These are phyloP conservation scores for Thalia dealbata DNA, from an alignment of 176 grass and related monocot species.

Conservation along the genomic window DNA sequence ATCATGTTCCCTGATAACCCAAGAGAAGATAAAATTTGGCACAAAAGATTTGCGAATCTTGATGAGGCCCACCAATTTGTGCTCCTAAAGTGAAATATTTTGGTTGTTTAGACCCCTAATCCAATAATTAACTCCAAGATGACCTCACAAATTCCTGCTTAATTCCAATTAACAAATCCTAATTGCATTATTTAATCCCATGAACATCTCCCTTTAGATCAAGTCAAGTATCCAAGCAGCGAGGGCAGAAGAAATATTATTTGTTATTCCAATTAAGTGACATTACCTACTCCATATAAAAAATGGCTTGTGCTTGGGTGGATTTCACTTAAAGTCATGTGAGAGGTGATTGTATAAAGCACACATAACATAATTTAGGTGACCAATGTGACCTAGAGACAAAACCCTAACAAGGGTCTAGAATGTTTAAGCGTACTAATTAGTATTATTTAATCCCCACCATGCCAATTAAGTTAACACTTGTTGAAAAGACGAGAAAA, in stretches of 20 bases:
- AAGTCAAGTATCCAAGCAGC: conserved; percentile 69
- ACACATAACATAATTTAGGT: conserved; percentile 16
- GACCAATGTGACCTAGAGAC: conserved; percentile 36
- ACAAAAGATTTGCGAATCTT: conserved; percentile 88
- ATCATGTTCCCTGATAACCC: conserved; percentile 6
- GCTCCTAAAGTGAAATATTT: conserved; percentile 65
- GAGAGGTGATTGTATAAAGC: conserved; percentile 60
- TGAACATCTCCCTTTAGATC: conserved; percentile 59
- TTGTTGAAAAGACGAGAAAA: conserved; percentile 20
- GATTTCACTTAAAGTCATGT: conserved; percentile 99
- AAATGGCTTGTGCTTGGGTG: conserved; percentile 73
- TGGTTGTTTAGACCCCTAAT: conserved; percentile 53
- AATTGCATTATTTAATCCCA: conserved; percentile 63
- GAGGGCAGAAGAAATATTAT: conserved; percentile 36
- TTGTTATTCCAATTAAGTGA: conserved; percentile 54
- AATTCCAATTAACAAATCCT: conserved; percentile 16
- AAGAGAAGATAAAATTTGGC: conserved; percentile 58
- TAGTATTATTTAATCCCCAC: conserved; percentile 22
- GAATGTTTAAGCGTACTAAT: conserved; percentile 21
- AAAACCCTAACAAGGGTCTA: conserved; percentile 45
- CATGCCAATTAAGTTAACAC: conserved; percentile 31
- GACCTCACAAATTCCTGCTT: too few species aligned
- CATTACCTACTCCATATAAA: conserved; percentile 89
- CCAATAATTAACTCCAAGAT: conserved; percentile 31
- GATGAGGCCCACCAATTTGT: conserved; percentile 61